These are phyloP conservation scores for Aquilaria malaccensis DNA, from an alignment of 345 rosid species.

Conservation along the genomic window DNA sequence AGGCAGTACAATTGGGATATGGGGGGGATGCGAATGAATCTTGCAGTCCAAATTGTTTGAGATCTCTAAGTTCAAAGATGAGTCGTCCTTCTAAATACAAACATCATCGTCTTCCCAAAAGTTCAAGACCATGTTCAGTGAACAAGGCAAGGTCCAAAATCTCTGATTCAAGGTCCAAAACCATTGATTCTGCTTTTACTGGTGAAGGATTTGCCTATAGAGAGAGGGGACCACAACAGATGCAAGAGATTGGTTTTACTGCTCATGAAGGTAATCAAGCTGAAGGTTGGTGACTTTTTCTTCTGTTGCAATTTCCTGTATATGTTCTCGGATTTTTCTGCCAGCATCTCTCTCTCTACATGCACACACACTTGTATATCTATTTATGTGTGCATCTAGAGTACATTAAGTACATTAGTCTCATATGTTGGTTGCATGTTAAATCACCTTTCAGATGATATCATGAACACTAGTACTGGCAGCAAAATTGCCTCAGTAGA, in stretches of 20 bases:
- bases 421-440: not conserved
- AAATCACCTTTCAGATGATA: slow-evolving; percentile 23
- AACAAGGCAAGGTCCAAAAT: slow-evolving; percentile 39
- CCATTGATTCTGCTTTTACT: slow-evolving; percentile 23
- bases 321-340: not conserved
- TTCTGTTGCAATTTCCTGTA: too few species aligned
- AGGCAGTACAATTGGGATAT: slow-evolving; percentile 16
- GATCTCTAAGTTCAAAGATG: slow-evolving; percentile 17
- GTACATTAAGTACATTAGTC: slow-evolving; percentile 13
- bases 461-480: slow-evolving; percentile 21
- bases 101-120: slow-evolving; percentile 22
- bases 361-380: too few species aligned
- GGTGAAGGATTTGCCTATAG: slow-evolving; percentile 30
- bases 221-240: slow-evolving; percentile 24
- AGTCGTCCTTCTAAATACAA: slow-evolving; percentile 28
- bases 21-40: slow-evolving; percentile 14
- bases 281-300: too few species aligned
- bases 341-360: slow-evolving; percentile 1
- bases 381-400: too few species aligned
- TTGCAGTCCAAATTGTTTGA: slow-evolving; percentile 16
- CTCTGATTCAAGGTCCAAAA: slow-evolving; percentile 13
- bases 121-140: slow-evolving; percentile 37
- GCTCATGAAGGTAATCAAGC: slow-evolving; percentile 9
- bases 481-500: slow-evolving; percentile 21
- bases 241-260: slow-evolving; percentile 29